phyloP scores from a whole-genome alignment of 202 grass and related monocot genomes.

The Zoysia matrella region DNA sequence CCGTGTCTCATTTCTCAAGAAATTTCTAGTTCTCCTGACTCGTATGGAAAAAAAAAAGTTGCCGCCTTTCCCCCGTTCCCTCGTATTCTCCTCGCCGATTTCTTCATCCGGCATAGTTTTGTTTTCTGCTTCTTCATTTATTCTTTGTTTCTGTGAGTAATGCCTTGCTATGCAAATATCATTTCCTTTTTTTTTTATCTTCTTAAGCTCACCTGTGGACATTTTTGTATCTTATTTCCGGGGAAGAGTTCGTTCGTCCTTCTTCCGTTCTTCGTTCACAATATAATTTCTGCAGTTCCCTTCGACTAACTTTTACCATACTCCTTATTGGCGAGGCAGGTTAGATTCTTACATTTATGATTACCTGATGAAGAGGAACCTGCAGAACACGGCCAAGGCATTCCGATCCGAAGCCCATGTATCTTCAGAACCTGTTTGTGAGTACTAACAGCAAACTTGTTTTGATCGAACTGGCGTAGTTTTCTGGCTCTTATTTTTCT shows the following conservation, averaged over 20 bases:
- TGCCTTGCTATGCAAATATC: background rate
- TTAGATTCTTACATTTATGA: constrained; percentile 84
- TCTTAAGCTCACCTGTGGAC: background rate
- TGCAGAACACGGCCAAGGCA: constrained; percentile 68
- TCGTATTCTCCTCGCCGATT: background rate
- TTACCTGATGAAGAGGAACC: constrained; percentile 76
- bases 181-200: constrained; percentile 8
- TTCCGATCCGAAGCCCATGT: constrained; percentile 70
- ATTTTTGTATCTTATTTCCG: background rate
- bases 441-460: constrained; percentile 27
- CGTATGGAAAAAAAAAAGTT: constrained; percentile 31
- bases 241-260: background rate
- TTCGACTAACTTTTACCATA: constrained; percentile 37
- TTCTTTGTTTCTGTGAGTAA: background rate
- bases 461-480: background rate
- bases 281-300: background rate
- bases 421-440: constrained; percentile 66
- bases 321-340: constrained; percentile 49
- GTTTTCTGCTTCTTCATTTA: constrained; percentile 16
- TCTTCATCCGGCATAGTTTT: background rate
- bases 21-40: constrained; percentile 26
- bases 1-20: constrained; percentile 13
- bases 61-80: background rate
- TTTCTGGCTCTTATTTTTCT: constrained; percentile 1
- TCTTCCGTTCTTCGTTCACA: background rate